Conservation (phyloP, 2,329 filamentous ascomycete species). For the Whalleya microplaca region DNA sequence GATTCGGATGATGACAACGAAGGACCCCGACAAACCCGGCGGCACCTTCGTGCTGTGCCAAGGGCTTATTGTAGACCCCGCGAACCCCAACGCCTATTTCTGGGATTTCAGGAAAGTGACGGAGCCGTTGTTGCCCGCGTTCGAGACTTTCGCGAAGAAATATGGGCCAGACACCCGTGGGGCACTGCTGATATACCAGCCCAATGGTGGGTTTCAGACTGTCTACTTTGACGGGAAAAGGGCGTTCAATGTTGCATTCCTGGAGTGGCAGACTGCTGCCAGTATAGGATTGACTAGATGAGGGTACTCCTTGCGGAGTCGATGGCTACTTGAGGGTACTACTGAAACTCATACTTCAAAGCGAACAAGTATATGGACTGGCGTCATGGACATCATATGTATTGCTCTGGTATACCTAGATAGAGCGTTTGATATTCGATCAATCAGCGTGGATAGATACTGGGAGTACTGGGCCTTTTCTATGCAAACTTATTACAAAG, state of each 20-base stretch:
- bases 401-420: no score
- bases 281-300: conserved; percentile 11
- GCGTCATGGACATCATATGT: no score
- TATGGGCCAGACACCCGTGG: conserved; percentile 6
- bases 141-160: conserved; percentile 16
- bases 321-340: no score
- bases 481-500: no score
- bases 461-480: no score
- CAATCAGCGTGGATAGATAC: no score
- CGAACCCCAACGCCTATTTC: background rate
- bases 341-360: no score
- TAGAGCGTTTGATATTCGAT: no score
- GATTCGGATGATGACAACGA: conserved; percentile 16
- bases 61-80: conserved; percentile 2
- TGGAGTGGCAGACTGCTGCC: conserved; percentile 29
- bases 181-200: conserved; percentile 19
- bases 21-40: conserved; percentile 25
- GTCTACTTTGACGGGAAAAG: conserved; percentile 27
- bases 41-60: conserved; percentile 22
- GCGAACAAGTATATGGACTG: no score
- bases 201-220: conserved; percentile 19
- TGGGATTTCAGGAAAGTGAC: conserved; percentile 3
- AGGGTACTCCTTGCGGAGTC: background rate
- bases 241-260: conserved; percentile 28
- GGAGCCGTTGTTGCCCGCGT: conserved; percentile 7